Conservation (phyloP, 768 basidiomycete genomes). For the Mrakia blollopis region DNA sequence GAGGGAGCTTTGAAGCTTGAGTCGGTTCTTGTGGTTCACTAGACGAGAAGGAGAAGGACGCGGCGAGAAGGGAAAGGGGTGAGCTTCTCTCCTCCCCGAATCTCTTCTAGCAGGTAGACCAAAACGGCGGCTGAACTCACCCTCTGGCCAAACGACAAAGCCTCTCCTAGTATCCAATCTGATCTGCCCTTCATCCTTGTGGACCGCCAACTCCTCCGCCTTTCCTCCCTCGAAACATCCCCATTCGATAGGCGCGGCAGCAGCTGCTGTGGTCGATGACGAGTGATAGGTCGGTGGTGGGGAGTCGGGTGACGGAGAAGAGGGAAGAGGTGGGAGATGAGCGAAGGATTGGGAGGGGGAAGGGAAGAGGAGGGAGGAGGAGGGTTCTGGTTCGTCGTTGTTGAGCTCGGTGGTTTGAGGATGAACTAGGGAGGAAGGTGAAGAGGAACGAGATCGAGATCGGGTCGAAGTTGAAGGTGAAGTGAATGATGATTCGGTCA, state of each 20-base stretch:
- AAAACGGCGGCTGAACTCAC: conserved; percentile 50
- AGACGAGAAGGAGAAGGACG: neutral
- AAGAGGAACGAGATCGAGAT: neutral
- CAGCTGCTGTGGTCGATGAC: neutral
- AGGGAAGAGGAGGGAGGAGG: conserved; percentile 7
- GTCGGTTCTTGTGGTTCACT: neutral
- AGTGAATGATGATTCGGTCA: neutral
- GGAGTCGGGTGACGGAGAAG: neutral
- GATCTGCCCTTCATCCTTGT: conserved; percentile 76
- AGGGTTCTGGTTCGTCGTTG: neutral
- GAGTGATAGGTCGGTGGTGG: neutral
- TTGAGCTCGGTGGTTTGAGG: neutral
- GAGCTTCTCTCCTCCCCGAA: neutral
- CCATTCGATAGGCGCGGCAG: conserved; percentile 2
- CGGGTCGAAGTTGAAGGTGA: neutral
- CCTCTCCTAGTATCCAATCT: conserved; percentile 83
- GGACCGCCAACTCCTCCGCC: conserved; percentile 22
- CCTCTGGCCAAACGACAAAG: conserved; percentile 87
- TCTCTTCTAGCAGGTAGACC: neutral
- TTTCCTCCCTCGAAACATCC: conserved; percentile 5
- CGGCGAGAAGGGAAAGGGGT: neutral
- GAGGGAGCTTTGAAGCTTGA: neutral
- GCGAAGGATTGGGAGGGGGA: conserved; percentile 8
- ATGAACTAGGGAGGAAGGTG: neutral
- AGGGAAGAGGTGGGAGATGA: neutral